Evolutionary conservation across 2,329 filamentous ascomycete species (phyloP), one percentile per base, ranked within the genome.

Genomic region (Basipetospora chlamydospora): DNA sequence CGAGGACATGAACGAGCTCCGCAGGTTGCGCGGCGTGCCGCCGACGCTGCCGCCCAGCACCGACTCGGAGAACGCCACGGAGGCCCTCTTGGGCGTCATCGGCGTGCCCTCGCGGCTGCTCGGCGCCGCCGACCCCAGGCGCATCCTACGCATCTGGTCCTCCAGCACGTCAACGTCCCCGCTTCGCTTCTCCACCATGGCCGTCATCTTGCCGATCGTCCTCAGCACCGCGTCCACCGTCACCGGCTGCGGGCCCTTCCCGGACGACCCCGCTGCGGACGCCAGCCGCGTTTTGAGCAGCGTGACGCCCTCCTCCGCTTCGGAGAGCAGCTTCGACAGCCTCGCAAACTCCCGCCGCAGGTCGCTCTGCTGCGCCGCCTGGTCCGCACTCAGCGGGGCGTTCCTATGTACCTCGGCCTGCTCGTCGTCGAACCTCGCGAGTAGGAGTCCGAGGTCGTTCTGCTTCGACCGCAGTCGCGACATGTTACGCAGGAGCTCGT

Each of bases 221-320:
- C 82, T 83, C 46, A 87, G 79, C 15, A 98, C 83, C 0, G 85
- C 84, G 47, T 95, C 90, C 8, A 95, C 83, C 0, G 87, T 95
- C 0, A 90, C 90, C 4, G 78, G 71, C 35, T 67, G 64, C 9
- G 56, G 37, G 5, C 58, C 57, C 39, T 58, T 67, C 45, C 63
- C 68, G 28, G 61, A 59, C 3, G 61, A 53, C 33, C 61, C 62
- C 13, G 66, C 68, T 6, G 67, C 65, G 2, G 70, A 60, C 1
- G 80, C 78, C 13, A 95, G 67, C 47, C 78, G 81, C 3, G 86
- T 80, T 48, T 82, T 82, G 20, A 96, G 71, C 33, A 94, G 53
- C 5, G 80, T 79, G 18, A 93, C 62, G 3, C 72, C 76, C 54
- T 92, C 80, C 59, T 98, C 90, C 1, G 80, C 73, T 42, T 90